Conservation (phyloP, 108 stramenopile genomes). For the Hondaea fermentalgiana region DNA sequence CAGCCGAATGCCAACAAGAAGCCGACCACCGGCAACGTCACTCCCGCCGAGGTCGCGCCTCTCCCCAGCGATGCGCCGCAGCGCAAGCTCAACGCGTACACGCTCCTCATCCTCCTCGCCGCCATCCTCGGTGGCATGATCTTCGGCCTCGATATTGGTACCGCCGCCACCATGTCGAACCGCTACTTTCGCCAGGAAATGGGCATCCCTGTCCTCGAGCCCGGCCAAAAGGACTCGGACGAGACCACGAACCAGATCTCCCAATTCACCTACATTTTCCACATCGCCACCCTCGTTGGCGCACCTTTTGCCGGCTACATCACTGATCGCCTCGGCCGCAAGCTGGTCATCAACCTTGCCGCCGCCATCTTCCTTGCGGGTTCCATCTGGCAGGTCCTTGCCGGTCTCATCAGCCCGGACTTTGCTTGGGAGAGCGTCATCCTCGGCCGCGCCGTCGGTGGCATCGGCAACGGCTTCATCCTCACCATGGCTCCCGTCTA, state of each 20-base stretch:
- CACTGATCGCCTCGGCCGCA: not conserved
- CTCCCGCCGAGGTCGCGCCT: not conserved
- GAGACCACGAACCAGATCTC: not conserved
- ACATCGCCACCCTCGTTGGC: not conserved
- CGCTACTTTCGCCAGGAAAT: not conserved
- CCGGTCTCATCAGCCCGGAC: not conserved
- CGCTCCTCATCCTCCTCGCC: not conserved
- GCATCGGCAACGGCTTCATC: not conserved
- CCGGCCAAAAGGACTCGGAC: not conserved
- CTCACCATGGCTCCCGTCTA: not conserved
- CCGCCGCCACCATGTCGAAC: not conserved
- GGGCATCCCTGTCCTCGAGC: not conserved
- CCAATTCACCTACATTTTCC: not conserved
- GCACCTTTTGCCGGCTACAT: slow-evolving; percentile 6
- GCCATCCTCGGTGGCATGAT: slow-evolving; percentile 2
- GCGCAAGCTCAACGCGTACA: slow-evolving; percentile 9
- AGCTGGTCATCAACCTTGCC: not conserved
- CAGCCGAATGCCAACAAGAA: not conserved
- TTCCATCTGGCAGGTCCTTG: not conserved
- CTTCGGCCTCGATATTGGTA: not conserved
- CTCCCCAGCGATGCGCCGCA: not conserved
- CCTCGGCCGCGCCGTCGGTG: not conserved
- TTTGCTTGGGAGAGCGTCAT: not conserved
- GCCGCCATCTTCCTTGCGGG: not conserved
- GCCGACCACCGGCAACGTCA: not conserved